Percentiles rank a stretch among this genome's conserved stretches.
Evolutionary conservation across 2,329 filamentous ascomycete species (phyloP).

Genomic region (Aspergillus tanneri): DNA sequence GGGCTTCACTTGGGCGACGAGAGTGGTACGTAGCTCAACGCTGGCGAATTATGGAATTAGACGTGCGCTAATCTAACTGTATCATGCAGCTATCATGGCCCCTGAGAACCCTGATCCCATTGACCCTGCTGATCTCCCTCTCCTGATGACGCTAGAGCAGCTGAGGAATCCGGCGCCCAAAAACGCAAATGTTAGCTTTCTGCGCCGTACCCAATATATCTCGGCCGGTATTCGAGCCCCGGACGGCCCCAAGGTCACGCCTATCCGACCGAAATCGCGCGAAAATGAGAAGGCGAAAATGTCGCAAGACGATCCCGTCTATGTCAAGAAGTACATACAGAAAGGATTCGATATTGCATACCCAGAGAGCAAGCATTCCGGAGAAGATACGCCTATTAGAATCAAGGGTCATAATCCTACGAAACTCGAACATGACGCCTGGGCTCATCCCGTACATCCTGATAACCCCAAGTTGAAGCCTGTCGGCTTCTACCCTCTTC

Average conservation of each 20-base stretch:
- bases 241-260: constrained; percentile 31
- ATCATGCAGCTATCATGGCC: constrained; percentile 70
- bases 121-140: constrained; percentile 78
- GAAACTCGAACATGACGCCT: constrained; percentile 57
- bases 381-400: constrained; percentile 54
- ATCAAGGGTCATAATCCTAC: constrained; percentile 55
- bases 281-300: constrained; percentile 32
- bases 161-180: constrained; percentile 79
- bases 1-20: constrained; percentile 95
- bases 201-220: constrained; percentile 95
- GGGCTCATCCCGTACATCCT: constrained; percentile 61
- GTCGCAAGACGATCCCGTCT: constrained; percentile 57
- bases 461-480: constrained; percentile 57
- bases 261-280: constrained; percentile 28
- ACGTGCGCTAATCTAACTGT: constrained; percentile 21
- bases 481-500: constrained; percentile 59
- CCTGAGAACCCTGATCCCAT: constrained; percentile 67
- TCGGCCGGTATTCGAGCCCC: constrained; percentile 39
- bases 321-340: constrained; percentile 60
- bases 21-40: constrained; percentile 62
- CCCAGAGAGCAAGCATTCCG: constrained; percentile 58
- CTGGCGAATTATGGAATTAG: not conserved
- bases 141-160: constrained; percentile 78
- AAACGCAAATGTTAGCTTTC: constrained; percentile 81
- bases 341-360: constrained; percentile 67